These are phyloP conservation scores for Pulveroboletus sp. DNA, from an alignment of 1,284 basidiomycete species.

Conservation along the genomic window DNA sequence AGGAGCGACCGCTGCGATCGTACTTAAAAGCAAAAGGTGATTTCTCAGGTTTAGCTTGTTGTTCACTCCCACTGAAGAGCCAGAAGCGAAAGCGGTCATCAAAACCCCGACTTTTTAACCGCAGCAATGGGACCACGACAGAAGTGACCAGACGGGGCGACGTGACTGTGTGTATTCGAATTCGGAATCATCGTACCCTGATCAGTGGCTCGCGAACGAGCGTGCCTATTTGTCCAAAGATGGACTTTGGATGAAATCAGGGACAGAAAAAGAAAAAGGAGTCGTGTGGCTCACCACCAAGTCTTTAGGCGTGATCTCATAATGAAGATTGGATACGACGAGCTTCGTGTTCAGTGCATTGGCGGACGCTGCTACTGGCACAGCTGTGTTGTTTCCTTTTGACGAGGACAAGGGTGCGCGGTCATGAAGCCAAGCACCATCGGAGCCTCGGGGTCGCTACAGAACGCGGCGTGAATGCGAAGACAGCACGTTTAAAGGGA, in stretches of 20 bases:
- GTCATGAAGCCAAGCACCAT: constrained; percentile 75
- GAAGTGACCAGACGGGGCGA: constrained; percentile 37
- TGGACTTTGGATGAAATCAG: constrained; percentile 52
- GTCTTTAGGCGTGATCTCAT: constrained; percentile 89
- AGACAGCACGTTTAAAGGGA: background rate
- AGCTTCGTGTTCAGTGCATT: constrained; percentile 60
- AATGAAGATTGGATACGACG: constrained; percentile 87
- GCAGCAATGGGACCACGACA: constrained; percentile 32
- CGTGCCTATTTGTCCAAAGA: constrained; percentile 92
- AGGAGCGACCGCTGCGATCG: constrained; percentile 93
- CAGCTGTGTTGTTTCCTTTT: constrained; percentile 28
- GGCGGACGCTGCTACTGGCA: constrained; percentile 29
- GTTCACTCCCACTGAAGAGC: constrained; percentile 37
- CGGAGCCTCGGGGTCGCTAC: constrained; percentile 40
- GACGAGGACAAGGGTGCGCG: constrained; percentile 52
- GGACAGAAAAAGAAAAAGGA: background rate
- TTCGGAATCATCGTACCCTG: constrained; percentile 84
- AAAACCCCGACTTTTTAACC: constrained; percentile 32
- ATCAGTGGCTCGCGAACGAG: constrained; percentile 90
- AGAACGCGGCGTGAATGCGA: background rate
- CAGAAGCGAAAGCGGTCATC: constrained; percentile 46
- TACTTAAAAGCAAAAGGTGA: constrained; percentile 65
- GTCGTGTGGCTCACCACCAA: constrained; percentile 63
- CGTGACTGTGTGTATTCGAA: constrained; percentile 51
- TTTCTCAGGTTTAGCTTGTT: constrained; percentile 36